Base-by-base conservation (phyloP, 2,329 filamentous ascomycete species). In the Amylocarpus encephaloides region DNA sequence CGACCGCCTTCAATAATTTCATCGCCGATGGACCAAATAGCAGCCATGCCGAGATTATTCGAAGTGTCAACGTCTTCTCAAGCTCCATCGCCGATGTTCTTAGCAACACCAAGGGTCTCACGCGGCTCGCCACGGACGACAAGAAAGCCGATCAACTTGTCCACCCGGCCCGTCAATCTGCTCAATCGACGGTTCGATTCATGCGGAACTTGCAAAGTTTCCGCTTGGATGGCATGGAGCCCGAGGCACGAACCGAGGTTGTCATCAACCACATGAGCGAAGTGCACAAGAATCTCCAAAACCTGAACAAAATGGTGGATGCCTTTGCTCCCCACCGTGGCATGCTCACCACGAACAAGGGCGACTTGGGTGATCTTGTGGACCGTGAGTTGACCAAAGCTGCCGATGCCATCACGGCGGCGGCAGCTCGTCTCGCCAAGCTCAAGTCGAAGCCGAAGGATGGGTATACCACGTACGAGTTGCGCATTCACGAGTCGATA, bases 241-340 rank as follows among this genome's bases (percentile, higher is more conserved):
- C 88, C 12, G 77, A 94, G 56, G 88, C 95, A 68, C 95, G 95
- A 80, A 94, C 90, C 2, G 92, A 97, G 56, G 89, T 97, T 32
- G 92, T 98, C 49, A 94, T 98, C 72, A 94, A 93, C 71, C 92
- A 87, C 75, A 97, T 95, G 70, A 88, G 94, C 57, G 93, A 98
- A 58, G 91, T 97, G 9, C 88, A 96, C 67, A 86, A 94, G 70
- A 90, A 94, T 60, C 76, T 98, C 46, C 92, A 97, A 72, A 88
- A 86, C 65, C 78, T 98, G 58, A 95, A 90, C 68, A 96, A 95
- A 73, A 75, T 95, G 44, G 90, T 92, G 1, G 93, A 98, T 67
- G 79, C 85, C 0, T 95, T 97, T 62, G 88, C 91, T 2, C 92
- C 92, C 0, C 91, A 88, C 68, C 88, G 87, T 56, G 83, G 78